Evolutionary conservation across 1,284 basidiomycete species (phyloP).

Genomic region (Vanrija pseudolonga): DNA sequence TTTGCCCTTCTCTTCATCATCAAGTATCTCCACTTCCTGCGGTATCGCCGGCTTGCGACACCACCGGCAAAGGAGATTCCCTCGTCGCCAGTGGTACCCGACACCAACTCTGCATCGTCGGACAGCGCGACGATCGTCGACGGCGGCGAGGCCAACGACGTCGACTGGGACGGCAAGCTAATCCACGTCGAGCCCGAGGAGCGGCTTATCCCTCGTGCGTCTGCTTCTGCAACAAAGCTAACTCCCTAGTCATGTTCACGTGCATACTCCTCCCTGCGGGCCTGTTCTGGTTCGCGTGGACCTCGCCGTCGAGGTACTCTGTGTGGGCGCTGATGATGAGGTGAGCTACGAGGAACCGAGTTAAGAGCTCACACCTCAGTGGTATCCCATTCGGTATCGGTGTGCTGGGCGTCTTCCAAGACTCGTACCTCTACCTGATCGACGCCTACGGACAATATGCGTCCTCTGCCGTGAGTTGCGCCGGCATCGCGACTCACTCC

Average conservation of each 20-base stretch:
- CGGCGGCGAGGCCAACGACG: too few relatives aligned
- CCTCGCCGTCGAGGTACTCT: conserved; percentile 17
- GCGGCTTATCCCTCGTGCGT: conserved; percentile 26
- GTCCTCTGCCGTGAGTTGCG: conserved; percentile 28
- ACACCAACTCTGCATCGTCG: too few relatives aligned
- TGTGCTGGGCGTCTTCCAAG: conserved; percentile 27
- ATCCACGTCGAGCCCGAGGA: conserved; percentile 30
- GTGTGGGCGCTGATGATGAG: conserved; percentile 28
- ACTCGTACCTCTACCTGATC: conserved; percentile 25
- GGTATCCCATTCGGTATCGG: conserved; percentile 27
- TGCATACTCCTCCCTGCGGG: conserved; percentile 20
- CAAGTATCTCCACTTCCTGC: conserved; percentile 11
- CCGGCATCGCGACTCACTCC: background rate
- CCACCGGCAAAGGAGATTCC: too few relatives aligned
- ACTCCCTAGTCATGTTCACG: conserved; percentile 18
- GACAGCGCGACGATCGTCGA: too few relatives aligned
- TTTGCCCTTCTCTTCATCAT: conserved; percentile 19
- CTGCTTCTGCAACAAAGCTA: background rate
- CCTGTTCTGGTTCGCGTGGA: conserved; percentile 33
- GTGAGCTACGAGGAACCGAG: background rate
- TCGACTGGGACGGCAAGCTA: conserved; percentile 15
- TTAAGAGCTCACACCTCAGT: background rate
- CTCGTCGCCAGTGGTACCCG: too few relatives aligned
- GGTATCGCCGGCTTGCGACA: conserved; percentile 8
- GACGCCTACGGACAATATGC: conserved; percentile 32